Base-by-base conservation (phyloP, 2,329 filamentous ascomycete genomes). In the Fusarium sp. region DNA sequence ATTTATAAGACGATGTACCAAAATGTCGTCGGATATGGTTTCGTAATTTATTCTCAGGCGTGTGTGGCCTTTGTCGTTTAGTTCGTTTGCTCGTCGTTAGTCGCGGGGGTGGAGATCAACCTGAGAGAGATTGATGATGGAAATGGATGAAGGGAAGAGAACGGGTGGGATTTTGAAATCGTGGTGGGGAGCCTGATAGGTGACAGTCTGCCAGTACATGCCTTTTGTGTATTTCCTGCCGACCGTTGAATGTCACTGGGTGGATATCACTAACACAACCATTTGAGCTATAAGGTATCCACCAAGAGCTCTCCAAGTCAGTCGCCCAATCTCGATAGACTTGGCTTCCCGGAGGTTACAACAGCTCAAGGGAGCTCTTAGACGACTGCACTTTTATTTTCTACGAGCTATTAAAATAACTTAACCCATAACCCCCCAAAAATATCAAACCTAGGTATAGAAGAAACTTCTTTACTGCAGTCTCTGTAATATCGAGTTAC, bases 101-200 rank as follows among this genome's bases (percentile, higher is more conserved):
- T 69, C 66, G 61, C 57, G 66, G 66, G 51, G 66, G 50, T 69
- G 66, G 56, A 66, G 66, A 58, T 65, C 48, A 25, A 39, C n/a
- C 33, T 39, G 21, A 42, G 65, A 52, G 46, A 58, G 50, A 66
- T 45, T 45, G 51, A 55, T 66, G 63, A 50, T 40, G 53, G 58
- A 39, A 47, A 59, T 67, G 64, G 58, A 63, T 27, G 35, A 66
- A 68, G 45, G 55, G 60, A 65, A 66, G 51, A 51, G 54, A 60
- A 64, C 37, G 20, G 51, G 52, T 64, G 51, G 59, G 59, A 63
- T 63, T 45, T 43, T 45, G 49, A 54, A 42, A 54, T 48, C 42
- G 36, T 58, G 31, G 52, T 35, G 51, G 60, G 52, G 60, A 64
- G 40, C 11, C 29, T 35, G 61, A 40, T 64, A 64, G 37, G 40